Evolutionary conservation across 2,329 filamentous ascomycete genomes (phyloP).

Genomic region (Hirsutella minnesotensis): DNA sequence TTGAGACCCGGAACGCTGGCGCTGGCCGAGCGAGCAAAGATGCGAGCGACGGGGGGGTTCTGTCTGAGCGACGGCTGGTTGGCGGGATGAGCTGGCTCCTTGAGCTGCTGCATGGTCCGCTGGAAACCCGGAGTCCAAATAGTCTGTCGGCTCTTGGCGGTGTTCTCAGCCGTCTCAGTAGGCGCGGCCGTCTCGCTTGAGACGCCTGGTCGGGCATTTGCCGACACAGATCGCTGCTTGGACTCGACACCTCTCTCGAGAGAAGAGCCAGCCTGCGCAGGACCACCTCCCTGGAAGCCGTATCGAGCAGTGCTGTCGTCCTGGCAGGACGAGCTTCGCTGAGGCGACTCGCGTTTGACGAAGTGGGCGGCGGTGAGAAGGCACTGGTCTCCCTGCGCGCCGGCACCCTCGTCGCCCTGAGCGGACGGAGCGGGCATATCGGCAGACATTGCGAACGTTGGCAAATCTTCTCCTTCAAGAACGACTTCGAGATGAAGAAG

Average conservation of each 20-base stretch:
- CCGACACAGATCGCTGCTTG: neutral
- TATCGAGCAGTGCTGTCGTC: neutral
- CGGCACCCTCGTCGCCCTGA: neutral
- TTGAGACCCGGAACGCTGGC: neutral
- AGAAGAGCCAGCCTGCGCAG: neutral
- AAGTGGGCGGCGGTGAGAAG: neutral
- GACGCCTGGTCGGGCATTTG: neutral
- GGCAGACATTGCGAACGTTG: neutral
- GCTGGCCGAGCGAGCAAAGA: neutral
- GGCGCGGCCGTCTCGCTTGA: neutral
- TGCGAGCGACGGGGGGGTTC: neutral
- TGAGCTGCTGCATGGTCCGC: neutral
- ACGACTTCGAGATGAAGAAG: too few species aligned
- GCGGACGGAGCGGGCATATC: neutral
- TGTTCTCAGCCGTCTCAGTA: neutral
- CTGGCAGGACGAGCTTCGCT: too few species aligned
- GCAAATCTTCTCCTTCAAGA: too few species aligned
- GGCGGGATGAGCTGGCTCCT: neutral
- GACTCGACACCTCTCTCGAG: neutral
- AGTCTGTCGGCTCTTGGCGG: neutral
- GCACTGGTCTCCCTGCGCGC: neutral
- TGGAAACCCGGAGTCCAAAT: conserved; percentile 2
- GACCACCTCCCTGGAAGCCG: neutral
- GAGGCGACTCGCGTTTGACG: neutral
- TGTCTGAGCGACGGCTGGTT: neutral